Base-by-base conservation (phyloP, 2,329 filamentous ascomycete genomes). In the Scorias spongiosa region DNA sequence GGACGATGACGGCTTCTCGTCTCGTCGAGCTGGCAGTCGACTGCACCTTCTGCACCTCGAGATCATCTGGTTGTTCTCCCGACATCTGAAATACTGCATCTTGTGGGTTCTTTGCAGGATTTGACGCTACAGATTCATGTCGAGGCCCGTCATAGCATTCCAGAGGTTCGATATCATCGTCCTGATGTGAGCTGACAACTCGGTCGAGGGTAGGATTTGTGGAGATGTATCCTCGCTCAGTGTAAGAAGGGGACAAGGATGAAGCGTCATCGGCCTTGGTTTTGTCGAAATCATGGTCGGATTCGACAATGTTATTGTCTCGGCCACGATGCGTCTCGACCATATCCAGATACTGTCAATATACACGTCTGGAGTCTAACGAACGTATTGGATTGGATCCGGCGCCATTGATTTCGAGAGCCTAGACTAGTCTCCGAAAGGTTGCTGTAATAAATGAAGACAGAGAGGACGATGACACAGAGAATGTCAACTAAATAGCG, bases 1-100 rank as follows among this genome's bases (percentile, higher is more conserved):
- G 69, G 1, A 81, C 67, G 41, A 65, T 60, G 12, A 67, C 50
- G 44, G 52, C 61, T 50, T 54, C 53, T n/a, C 45, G 50, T 2
- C 44, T 41, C 5, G 54, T 44, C 10, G 56, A 57, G 18, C 54
- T 48, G 2, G 45, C 45, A 4, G 51, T 53, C 4, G 56, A 59
- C 34, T 50, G 51, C 26, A 36, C 15, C 9, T 36, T 36, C 32
- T 36, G 32, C 15, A 15, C 32, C 11, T 36, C 32, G 5, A 12
- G 32, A 36, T 36, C 12, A 12, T 36, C 5, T 5, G 12, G 9
- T 9, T 4, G 3, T 15, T 36, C 32, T 9, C 9, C 12, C 5
- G 12, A 9, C 3, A 15, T 12, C 9, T 9, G 3, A 9, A 49
- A 48, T 1, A 48, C 28, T n/a, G 56, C 57, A 10, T 46, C 44